These are phyloP conservation scores for Achaetomium macrosporum DNA, from an alignment of 2,329 filamentous ascomycete genomes.

Conservation along the genomic window DNA sequence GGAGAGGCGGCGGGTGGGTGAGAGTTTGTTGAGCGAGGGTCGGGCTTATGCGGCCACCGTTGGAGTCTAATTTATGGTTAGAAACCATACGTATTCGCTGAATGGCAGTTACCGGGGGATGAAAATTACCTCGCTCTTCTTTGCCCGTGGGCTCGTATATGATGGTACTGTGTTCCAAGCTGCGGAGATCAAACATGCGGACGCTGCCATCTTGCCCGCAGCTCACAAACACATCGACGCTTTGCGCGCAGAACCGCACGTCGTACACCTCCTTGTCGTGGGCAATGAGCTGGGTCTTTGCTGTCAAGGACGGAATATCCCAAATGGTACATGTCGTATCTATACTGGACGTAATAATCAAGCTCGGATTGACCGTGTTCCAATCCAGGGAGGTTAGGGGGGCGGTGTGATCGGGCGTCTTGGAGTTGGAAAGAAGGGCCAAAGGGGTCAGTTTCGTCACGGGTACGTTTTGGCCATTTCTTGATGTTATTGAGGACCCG, in stretches of 20 bases:
- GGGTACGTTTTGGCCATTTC: conserved; percentile 50
- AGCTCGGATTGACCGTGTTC: conserved; percentile 93
- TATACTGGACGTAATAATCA: conserved; percentile 98
- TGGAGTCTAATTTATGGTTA: conserved; percentile 39
- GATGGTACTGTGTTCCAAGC: conserved; percentile 95
- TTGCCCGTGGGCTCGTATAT: conserved; percentile 97
- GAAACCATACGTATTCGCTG: neutral
- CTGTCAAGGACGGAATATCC: conserved; percentile 96
- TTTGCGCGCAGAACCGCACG: conserved; percentile 95
- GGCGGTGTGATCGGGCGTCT: conserved; percentile 95
- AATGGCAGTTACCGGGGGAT: neutral
- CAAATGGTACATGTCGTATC: conserved; percentile 99
- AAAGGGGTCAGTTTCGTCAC: conserved; percentile 82
- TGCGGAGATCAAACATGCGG: conserved; percentile 95
- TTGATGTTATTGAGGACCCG: conserved; percentile 63
- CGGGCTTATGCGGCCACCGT: conserved; percentile 62
- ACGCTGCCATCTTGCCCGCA: conserved; percentile 97
- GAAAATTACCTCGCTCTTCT: conserved; percentile 57
- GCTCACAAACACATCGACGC: conserved; percentile 97
- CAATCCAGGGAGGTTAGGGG: conserved; percentile 94
- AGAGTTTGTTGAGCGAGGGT: conserved; percentile 73
- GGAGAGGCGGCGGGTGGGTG: conserved; percentile 67
- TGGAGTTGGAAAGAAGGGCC: conserved; percentile 91
- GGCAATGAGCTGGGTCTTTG: conserved; percentile 96
- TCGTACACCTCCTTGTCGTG: conserved; percentile 99